phyloP scores from a whole-genome alignment of 106 monocot genomes.

The Platanthera guangdongensis region DNA sequence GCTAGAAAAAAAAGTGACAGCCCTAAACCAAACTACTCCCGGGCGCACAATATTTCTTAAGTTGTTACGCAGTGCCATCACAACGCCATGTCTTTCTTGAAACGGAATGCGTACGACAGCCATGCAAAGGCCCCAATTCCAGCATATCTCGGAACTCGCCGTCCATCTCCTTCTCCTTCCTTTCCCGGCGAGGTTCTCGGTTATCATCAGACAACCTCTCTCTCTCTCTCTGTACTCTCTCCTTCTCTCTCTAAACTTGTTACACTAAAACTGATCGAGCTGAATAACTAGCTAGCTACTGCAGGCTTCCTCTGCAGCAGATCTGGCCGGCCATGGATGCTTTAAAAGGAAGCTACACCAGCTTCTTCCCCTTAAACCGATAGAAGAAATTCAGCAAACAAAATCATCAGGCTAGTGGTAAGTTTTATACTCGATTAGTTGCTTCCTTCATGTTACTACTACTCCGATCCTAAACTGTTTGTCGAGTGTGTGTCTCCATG shows the following conservation, averaged over 20 bases:
- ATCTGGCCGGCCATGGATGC: not conserved
- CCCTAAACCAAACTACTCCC: too few species aligned
- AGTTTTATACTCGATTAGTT: not conserved
- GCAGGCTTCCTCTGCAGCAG: not conserved
- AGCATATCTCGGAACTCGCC: constrained; percentile 6
- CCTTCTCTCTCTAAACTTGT: not conserved
- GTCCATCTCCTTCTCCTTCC: constrained; percentile 4
- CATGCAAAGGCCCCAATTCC: constrained; percentile 1
- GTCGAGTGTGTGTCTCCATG: not conserved
- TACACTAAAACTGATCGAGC: not conserved
- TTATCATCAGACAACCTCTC: not conserved
- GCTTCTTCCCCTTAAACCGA: not conserved
- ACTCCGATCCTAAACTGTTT: not conserved
- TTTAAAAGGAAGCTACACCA: not conserved
- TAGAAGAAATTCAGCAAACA: not conserved
- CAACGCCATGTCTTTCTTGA: not conserved
- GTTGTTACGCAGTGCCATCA: not conserved
- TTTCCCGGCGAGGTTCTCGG: not conserved
- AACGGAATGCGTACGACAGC: not conserved
- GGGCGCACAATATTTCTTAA: not conserved
- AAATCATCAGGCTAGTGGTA: not conserved
- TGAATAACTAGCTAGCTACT: not conserved
- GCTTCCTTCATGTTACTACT: not conserved
- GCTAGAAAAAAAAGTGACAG: too few species aligned
- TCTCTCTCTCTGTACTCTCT: not conserved